A percentile compares a stretch with the other conserved stretches of the same genome.
Conservation (phyloP, 2,329 filamentous ascomycete species). For the Arthrocladium fulminans region DNA sequence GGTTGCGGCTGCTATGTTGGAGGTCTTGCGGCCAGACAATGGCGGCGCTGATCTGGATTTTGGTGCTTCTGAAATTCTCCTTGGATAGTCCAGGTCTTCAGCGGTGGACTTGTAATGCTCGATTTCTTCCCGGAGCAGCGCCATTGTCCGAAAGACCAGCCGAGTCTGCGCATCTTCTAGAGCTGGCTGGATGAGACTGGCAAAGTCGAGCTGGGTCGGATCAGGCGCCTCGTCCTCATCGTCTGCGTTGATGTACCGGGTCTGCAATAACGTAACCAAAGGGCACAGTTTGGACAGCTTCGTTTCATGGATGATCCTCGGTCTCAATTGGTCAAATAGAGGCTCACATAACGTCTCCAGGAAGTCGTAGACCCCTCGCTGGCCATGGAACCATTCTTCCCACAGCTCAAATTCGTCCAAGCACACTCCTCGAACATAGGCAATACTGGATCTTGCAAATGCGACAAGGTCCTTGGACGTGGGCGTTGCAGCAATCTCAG, state of each 20-base stretch:
- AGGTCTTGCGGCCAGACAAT: conserved; percentile 23
- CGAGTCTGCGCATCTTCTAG: conserved; percentile 60
- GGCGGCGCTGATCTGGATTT: conserved; percentile 33
- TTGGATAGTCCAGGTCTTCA: conserved; percentile 57
- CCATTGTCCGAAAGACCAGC: conserved; percentile 56
- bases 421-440: conserved; percentile 57
- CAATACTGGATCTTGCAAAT: conserved; percentile 56
- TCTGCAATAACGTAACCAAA: conserved; percentile 57
- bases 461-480: conserved; percentile 55
- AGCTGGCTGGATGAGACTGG: conserved; percentile 52
- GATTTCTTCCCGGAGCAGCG: conserved; percentile 56
- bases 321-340: conserved; percentile 56
- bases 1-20: conserved; percentile 35
- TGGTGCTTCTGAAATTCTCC: conserved; percentile 32
- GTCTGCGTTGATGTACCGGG: conserved; percentile 55
- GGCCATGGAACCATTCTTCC: conserved; percentile 57
- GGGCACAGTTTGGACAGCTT: conserved; percentile 59
- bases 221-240: conserved; percentile 44
- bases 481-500: conserved; percentile 48
- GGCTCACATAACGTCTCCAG: conserved; percentile 59
- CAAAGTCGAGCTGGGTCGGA: conserved; percentile 52
- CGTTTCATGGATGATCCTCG: conserved; percentile 57
- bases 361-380: conserved; percentile 56
- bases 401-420: conserved; percentile 60
- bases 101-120: conserved; percentile 57